These are phyloP conservation scores for Tuber indicum DNA, from an alignment of 495 filamentous ascomycete genomes.

Conservation along the genomic window DNA sequence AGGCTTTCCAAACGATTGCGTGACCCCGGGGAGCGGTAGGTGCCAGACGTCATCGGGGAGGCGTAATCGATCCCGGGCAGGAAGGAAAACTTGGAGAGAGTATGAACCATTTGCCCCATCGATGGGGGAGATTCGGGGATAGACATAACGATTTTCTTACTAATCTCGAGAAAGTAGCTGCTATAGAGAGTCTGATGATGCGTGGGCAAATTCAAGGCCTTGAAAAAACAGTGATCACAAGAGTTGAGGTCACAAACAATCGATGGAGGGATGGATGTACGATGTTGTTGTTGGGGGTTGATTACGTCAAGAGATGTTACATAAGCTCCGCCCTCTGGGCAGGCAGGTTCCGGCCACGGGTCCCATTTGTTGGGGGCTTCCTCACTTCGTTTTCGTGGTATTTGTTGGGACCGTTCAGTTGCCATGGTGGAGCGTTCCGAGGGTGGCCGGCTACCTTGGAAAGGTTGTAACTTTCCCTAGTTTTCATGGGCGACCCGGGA, in stretches of 20 bases:
- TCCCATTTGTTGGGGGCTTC: no score
- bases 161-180: not conserved
- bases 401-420: no score
- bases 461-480: not conserved
- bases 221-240: not conserved
- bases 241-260: not conserved
- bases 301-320: no score
- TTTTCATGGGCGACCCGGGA: not conserved
- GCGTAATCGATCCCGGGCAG: not conserved
- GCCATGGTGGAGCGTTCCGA: not conserved
- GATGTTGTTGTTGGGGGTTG: no score
- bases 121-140: not conserved
- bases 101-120: not conserved
- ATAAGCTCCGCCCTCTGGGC: no score
- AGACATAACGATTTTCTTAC: not conserved
- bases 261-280: not conserved
- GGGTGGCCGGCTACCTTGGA: not conserved
- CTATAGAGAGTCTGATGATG: not conserved
- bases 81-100: not conserved
- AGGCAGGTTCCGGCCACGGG: no score
- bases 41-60: not conserved
- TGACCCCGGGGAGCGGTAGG: not conserved
- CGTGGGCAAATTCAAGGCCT: not conserved
- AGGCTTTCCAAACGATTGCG: not conserved
- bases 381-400: no score